Percentiles rank a stretch among this genome's conserved stretches.
phyloP scores from a whole-genome alignment of 2,329 filamentous ascomycete species.

The Pezicula carpinea region DNA sequence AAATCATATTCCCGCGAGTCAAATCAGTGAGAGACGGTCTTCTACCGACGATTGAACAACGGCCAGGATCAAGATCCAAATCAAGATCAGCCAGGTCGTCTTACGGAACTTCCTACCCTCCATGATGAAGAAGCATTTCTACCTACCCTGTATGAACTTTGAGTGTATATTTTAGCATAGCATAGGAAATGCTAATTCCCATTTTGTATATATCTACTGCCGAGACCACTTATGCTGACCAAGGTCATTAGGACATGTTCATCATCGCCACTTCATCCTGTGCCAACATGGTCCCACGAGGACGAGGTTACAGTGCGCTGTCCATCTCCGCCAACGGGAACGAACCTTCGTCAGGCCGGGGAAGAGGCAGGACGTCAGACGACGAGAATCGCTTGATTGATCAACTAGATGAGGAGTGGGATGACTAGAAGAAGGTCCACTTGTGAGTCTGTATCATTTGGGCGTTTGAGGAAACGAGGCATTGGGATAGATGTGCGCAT shows the following conservation, averaged over 20 bases:
- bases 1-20: conserved; percentile 22
- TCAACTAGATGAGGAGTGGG: conserved; percentile 95
- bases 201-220: not conserved
- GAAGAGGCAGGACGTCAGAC: conserved; percentile 41
- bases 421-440: conserved; percentile 50
- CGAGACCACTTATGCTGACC: conserved; percentile 10
- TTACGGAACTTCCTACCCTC: conserved; percentile 22
- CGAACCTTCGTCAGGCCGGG: conserved; percentile 37
- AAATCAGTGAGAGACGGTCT: conserved; percentile 28
- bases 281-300: conserved; percentile 57
- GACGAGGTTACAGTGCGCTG: conserved; percentile 64
- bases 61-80: conserved; percentile 16
- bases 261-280: conserved; percentile 67
- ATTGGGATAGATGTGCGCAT: conserved; percentile 5
- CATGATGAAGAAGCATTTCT: conserved; percentile 11
- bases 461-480: not conserved
- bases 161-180: conserved; percentile 16
- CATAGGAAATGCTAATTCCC: conserved; percentile 6
- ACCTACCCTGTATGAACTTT: conserved; percentile 10
- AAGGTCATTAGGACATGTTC: conserved; percentile 52
- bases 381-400: conserved; percentile 94
- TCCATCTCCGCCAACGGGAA: conserved; percentile 47
- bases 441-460: not conserved
- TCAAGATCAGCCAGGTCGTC: conserved; percentile 16
- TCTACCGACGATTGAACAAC: conserved; percentile 27